Base-by-base conservation (phyloP, 2,329 filamentous ascomycete genomes). In the Tolypocladium album region DNA sequence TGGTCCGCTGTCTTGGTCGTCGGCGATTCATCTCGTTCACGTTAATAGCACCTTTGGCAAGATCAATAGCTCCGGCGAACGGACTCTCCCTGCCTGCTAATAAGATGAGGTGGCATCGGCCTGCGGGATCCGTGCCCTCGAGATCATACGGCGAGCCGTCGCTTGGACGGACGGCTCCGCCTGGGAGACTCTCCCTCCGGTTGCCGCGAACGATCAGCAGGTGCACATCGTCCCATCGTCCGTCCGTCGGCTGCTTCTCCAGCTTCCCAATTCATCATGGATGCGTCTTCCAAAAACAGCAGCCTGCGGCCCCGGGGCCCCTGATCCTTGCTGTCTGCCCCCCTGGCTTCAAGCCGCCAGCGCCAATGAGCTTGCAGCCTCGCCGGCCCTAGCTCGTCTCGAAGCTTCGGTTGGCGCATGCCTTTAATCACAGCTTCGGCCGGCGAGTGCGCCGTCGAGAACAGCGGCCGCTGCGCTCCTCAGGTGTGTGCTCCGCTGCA, bases 311-410 rank as follows among this genome's bases (percentile, higher is more conserved):
- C 47, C 47, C 27, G 17, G 7, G 0, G 27, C 27, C 45, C 50
- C 5, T 53, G 50, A 53, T 53, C 50, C 50, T 13, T 20, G 50
- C 15, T 22, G 47, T 53, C 50, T 34, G 50, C 50, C n/a, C 27
- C 50, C 56, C 22, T 27, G 56, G 9, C 24, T 43, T 5, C n/a
- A 11, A 12, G 57, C 17, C 38, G 38, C 52, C 58, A 52, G 53
- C 60, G 61, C 66, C 64, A 66, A 67, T 69, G 60, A 31, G 55
- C 64, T 61, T 59, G 40, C 57, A 11, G 40, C 64, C 56, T 59
- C 61, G 60, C 56, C 59, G 57, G 61, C 61, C 59, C 62, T 69
- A 68, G 66, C 64, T 64, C 61, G 63, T 68, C 68, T 70, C 63
- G 64, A 27, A 61, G 58, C 64, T 61, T 65, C 62, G 64, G 64